Evolutionary conservation across 73 alveolate genomes (phyloP).

Genomic region (Paramecium octaurelia): DNA sequence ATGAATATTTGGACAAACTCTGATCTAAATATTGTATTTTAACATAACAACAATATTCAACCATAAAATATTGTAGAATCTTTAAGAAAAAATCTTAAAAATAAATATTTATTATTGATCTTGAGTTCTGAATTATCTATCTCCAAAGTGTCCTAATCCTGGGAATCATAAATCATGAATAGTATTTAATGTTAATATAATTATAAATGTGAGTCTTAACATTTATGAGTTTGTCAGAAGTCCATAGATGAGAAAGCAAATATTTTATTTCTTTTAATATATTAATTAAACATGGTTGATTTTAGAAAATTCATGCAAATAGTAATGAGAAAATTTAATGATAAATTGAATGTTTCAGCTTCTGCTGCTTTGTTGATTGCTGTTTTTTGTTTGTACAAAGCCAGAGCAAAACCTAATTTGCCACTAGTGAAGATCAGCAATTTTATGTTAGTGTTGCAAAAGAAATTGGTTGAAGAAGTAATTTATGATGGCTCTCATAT

Average conservation of each 20-base stretch:
- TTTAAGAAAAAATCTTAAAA: background rate
- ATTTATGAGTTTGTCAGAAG: background rate
- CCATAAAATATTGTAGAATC: background rate
- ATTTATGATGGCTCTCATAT: background rate
- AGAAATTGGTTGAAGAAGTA: slow-evolving; percentile 39
- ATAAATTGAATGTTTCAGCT: slow-evolving; percentile 41
- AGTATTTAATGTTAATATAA: background rate
- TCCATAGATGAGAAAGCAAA: background rate
- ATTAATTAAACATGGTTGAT: background rate
- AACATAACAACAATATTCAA: background rate
- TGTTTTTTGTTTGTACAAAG: slow-evolving; percentile 9
- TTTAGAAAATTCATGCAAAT: background rate
- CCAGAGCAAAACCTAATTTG: background rate
- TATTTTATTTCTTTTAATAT: background rate
- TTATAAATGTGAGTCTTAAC: background rate
- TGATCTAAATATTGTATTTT: slow-evolving; percentile 45
- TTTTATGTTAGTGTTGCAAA: slow-evolving; percentile 23
- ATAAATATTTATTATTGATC: background rate
- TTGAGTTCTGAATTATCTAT: background rate
- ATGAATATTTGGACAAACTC: slow-evolving; percentile 87
- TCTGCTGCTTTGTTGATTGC: slow-evolving; percentile 37
- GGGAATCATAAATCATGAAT: background rate
- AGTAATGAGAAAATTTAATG: background rate
- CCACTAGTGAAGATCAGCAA: slow-evolving; percentile 42
- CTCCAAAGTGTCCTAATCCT: background rate